Percentiles rank a stretch among this genome's conserved stretches.
Conservation (phyloP, 768 basidiomycete genomes). For the Cyclocybe aegerita region DNA sequence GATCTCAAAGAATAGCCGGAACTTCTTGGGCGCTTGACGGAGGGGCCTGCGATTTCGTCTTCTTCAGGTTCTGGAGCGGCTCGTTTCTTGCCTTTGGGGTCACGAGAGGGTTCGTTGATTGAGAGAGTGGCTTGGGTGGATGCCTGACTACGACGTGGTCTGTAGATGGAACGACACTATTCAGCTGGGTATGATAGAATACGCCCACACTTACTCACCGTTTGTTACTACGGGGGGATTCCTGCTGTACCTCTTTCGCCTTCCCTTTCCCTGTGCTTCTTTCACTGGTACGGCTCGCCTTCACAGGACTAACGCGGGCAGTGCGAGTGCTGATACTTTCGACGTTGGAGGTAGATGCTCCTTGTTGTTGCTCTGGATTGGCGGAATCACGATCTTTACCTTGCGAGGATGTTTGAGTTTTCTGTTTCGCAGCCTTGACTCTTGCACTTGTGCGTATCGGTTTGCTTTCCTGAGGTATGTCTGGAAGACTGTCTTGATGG, state of each 20-base stretch:
- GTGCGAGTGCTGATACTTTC: slow-evolving; percentile 38
- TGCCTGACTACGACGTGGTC: slow-evolving; percentile 57
- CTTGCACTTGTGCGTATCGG: slow-evolving; percentile 73
- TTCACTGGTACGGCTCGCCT: slow-evolving; percentile 58
- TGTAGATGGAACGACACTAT: slow-evolving; percentile 32
- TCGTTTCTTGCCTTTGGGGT: slow-evolving; percentile 91
- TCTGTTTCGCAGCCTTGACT: slow-evolving; percentile 74
- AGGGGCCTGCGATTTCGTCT: slow-evolving; percentile 51
- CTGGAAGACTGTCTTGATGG: slow-evolving; percentile 36
- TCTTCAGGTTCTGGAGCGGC: slow-evolving; percentile 80
- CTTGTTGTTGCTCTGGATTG: slow-evolving; percentile 29
- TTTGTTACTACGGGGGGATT: slow-evolving; percentile 53
- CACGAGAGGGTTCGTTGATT: slow-evolving; percentile 76
- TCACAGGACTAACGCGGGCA: slow-evolving; percentile 41
- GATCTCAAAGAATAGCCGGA: slow-evolving; percentile 71
- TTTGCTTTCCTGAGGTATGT: slow-evolving; percentile 49
- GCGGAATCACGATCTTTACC: slow-evolving; percentile 52
- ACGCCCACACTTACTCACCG: slow-evolving; percentile 47
- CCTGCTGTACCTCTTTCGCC: slow-evolving; percentile 57
- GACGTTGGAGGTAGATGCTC: slow-evolving; percentile 28
- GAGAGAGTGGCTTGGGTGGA: slow-evolving; percentile 43
- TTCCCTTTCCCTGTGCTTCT: slow-evolving; percentile 56
- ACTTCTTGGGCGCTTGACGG: slow-evolving; percentile 64
- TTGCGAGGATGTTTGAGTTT: slow-evolving; percentile 57
- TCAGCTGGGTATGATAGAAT: slow-evolving; percentile 24